Evolutionary conservation across 345 rosid species (phyloP).

Genomic region (Ceriops tagal): DNA sequence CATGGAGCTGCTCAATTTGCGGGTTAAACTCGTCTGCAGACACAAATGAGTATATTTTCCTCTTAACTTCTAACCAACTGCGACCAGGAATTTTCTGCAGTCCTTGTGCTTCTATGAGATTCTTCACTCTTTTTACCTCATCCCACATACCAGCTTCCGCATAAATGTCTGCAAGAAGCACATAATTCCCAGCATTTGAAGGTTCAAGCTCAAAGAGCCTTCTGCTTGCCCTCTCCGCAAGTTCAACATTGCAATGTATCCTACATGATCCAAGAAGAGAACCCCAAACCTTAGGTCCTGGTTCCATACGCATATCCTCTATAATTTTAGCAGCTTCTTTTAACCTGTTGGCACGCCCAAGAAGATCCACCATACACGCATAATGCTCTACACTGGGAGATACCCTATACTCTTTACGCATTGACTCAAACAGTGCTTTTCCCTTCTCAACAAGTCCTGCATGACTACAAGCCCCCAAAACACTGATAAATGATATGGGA

Average conservation of each 20-base stretch:
- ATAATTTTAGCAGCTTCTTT: constrained; percentile 26
- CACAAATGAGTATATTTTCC: constrained; percentile 53
- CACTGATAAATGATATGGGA: constrained; percentile 25
- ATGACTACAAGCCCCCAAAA: constrained; percentile 31
- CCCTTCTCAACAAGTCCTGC: constrained; percentile 30
- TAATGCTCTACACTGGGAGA: constrained; percentile 56
- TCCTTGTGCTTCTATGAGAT: constrained; percentile 21
- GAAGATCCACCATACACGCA: constrained; percentile 66
- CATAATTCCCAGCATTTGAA: constrained; percentile 30
- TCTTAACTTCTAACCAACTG: constrained; percentile 29
- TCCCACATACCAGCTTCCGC: constrained; percentile 29
- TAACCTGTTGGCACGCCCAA: constrained; percentile 30
- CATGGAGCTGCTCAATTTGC: constrained; percentile 62
- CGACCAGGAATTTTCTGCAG: constrained; percentile 26
- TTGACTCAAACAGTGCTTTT: constrained; percentile 22
- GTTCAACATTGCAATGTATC: constrained; percentile 25
- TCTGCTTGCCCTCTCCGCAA: constrained; percentile 28
- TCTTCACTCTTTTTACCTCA: constrained; percentile 26
- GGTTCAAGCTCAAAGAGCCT: constrained; percentile 34
- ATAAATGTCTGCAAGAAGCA: constrained; percentile 31
- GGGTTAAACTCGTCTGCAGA: constrained; percentile 75
- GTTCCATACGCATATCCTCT: constrained; percentile 25
- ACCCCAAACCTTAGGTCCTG: constrained; percentile 34
- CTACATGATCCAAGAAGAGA: constrained; percentile 34
- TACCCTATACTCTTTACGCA: constrained; percentile 14